Evolutionary conservation across 192 early-diverging fungal genomes (phyloP).

Genomic region (Glomus cerebriforme): DNA sequence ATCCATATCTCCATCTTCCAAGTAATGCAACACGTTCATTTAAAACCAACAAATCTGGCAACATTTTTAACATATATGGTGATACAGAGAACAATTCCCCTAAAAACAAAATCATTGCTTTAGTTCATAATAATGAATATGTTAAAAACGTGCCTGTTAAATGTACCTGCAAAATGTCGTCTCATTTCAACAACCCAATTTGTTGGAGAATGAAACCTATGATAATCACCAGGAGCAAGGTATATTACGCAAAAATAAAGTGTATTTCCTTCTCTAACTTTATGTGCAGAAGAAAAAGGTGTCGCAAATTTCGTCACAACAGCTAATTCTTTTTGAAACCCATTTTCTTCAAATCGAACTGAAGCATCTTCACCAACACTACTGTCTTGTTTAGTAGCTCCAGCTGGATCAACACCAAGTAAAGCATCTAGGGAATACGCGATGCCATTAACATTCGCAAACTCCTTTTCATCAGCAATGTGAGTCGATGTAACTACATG

Average conservation of each 20-base stretch:
- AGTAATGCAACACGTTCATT: constrained; percentile 95
- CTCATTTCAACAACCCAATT: constrained; percentile 89
- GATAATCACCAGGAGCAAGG: constrained; percentile 97
- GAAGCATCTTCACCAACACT: constrained; percentile 46
- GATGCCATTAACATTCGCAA: constrained; percentile 88
- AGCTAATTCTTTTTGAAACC: constrained; percentile 29
- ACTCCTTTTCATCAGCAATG: constrained; percentile 76
- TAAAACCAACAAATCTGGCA: constrained; percentile 91
- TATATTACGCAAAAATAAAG: constrained; percentile 95
- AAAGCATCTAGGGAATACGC: constrained; percentile 78
- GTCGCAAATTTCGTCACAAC: not conserved
- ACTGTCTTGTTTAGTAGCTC: constrained; percentile 40
- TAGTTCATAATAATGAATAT: not conserved
- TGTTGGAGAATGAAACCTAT: constrained; percentile 96
- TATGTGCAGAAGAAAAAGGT: constrained; percentile 27
- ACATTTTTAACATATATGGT: constrained; percentile 80
- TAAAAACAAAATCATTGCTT: constrained; percentile 16
- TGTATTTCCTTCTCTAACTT: constrained; percentile 60
- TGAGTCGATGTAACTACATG: not conserved
- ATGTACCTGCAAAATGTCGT: constrained; percentile 86
- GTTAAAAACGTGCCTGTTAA: not conserved
- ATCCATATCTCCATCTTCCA: constrained; percentile 91
- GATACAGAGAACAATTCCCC: constrained; percentile 97
- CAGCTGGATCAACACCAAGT: constrained; percentile 54
- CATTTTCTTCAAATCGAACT: constrained; percentile 34